These are phyloP conservation scores for Colletotrichum lindemuthianum DNA, from an alignment of 2,329 filamentous ascomycete genomes.

Conservation along the genomic window DNA sequence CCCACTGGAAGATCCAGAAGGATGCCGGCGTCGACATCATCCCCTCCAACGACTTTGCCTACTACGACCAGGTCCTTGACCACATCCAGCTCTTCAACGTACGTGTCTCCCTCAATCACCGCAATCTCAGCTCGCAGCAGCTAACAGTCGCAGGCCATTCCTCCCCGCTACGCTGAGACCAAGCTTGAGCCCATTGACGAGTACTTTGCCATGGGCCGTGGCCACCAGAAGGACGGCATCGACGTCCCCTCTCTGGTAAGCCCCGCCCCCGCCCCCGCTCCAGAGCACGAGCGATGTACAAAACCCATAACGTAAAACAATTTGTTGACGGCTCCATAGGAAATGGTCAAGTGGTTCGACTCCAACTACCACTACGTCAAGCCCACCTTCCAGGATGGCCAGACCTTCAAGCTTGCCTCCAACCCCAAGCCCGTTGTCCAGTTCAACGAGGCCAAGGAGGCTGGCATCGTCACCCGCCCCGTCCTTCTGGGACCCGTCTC, in stretches of 20 bases:
- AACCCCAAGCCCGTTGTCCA: slow-evolving; percentile 94
- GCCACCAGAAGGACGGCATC: slow-evolving; percentile 92
- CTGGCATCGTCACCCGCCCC: slow-evolving; percentile 90
- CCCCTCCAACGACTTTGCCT: slow-evolving; percentile 99
- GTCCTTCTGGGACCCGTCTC: slow-evolving; percentile 96
- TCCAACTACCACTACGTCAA: slow-evolving; percentile 99
- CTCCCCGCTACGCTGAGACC: slow-evolving; percentile 92
- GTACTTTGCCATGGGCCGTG: slow-evolving; percentile 99
- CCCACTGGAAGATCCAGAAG: slow-evolving; percentile 99
- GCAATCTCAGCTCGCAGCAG: not conserved
- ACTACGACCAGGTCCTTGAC: slow-evolving; percentile 97
- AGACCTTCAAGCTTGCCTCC: slow-evolving; percentile 88
- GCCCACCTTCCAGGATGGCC: slow-evolving; percentile 96
- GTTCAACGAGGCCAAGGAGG: slow-evolving; percentile 98
- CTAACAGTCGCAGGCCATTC: slow-evolving; percentile 73
- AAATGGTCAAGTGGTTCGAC: slow-evolving; percentile 99
- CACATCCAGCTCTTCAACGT: slow-evolving; percentile 98
- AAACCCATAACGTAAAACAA: slow-evolving; percentile 39
- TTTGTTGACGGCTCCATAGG: slow-evolving; percentile 46
- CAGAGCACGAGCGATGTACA: slow-evolving; percentile 48
- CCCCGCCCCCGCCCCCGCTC: slow-evolving; percentile 28
- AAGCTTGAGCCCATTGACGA: slow-evolving; percentile 89
- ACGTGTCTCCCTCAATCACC: slow-evolving; percentile 52
- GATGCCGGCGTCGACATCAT: slow-evolving; percentile 97
- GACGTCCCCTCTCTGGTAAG: slow-evolving; percentile 82